phyloP scores from a whole-genome alignment of 179 eudicot genomes.

The Gypsophila paniculata region DNA sequence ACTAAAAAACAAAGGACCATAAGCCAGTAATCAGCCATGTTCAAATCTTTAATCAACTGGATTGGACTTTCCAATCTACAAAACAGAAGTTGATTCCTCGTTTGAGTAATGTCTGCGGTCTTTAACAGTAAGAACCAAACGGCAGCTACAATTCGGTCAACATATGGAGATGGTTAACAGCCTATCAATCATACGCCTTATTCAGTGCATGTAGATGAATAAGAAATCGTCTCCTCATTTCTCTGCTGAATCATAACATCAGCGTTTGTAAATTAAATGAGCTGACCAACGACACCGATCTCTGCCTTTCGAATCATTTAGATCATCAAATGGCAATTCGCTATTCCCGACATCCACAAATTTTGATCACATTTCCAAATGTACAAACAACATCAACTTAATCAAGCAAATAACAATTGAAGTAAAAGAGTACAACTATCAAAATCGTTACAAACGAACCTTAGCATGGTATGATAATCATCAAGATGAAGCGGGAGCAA shows the following conservation, averaged over 20 bases:
- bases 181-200: constrained; percentile 3
- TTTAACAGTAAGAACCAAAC: neutral
- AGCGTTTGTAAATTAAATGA: neutral
- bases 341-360: neutral
- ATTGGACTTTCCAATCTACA: neutral
- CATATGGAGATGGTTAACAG: neutral
- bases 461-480: constrained; percentile 84
- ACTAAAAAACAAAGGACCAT: neutral
- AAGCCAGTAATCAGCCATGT: neutral
- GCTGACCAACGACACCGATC: neutral
- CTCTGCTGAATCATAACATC: neutral
- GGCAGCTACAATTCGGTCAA: neutral
- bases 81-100: neutral
- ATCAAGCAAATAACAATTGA: neutral
- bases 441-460: constrained; percentile 29
- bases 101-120: neutral
- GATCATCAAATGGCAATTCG: neutral
- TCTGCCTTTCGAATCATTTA: neutral
- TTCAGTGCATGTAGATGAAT: too few relatives aligned
- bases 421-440: neutral
- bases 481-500: constrained; percentile 69
- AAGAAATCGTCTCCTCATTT: neutral
- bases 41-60: neutral
- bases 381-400: neutral
- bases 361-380: neutral